phyloP scores from a whole-genome alignment of 169 alveolate genomes.

The Plasmodium inui region DNA sequence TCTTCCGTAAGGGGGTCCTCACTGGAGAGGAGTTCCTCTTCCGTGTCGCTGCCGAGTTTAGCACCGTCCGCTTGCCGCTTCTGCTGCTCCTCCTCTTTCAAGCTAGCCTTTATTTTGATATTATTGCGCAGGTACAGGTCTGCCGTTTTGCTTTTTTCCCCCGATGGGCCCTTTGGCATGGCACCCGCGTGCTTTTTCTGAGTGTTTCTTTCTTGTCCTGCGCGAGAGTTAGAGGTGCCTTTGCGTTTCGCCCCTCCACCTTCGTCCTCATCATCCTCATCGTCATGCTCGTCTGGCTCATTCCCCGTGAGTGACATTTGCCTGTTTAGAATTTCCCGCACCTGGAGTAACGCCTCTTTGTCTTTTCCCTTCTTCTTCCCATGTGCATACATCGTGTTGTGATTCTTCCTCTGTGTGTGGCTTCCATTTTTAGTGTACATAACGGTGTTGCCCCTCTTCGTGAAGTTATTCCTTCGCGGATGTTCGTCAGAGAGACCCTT shows the following conservation, averaged over 20 bases:
- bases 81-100: neutral
- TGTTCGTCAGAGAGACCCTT: neutral
- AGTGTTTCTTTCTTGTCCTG: neutral
- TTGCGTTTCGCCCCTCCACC: neutral
- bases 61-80: neutral
- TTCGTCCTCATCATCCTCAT: neutral
- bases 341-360: neutral
- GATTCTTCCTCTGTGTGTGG: neutral
- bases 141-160: neutral
- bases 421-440: neutral
- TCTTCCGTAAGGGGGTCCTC: neutral
- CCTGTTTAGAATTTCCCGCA: neutral
- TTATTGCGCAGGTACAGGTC: slow-evolving; percentile 4
- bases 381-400: slow-evolving; percentile 1
- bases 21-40: neutral
- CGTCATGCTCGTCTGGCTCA: neutral
- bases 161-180: neutral
- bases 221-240: neutral
- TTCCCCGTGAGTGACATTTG: neutral
- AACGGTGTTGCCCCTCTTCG: neutral
- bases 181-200: neutral
- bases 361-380: slow-evolving; percentile 1
- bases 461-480: neutral
- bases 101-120: slow-evolving; percentile 2
- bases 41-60: neutral